phyloP scores from a whole-genome alignment of 129 eudicot species.

The carrot (Daucus carota) region DH1_v3.0 NC_030388.2:598001-598500 shows the following conservation, averaged over 20 bases:
- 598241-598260: slow-evolving; percentile 34
- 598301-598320: slow-evolving; percentile 73
- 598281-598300: slow-evolving; percentile 67
- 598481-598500: slow-evolving; percentile 28
- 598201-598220: slow-evolving; percentile 73
- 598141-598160: slow-evolving; percentile 75
- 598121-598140: slow-evolving; percentile 42
- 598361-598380: no score
- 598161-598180: slow-evolving; percentile 54
- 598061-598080: not conserved
- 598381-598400: not conserved
- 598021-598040: not conserved
- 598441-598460: not conserved
- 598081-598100: not conserved
- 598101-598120: not conserved
- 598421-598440: no score
- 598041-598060: not conserved
- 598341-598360: not conserved
- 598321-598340: slow-evolving; percentile 29
- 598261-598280: slow-evolving; percentile 53
- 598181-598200: slow-evolving; percentile 70
- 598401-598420: no score
- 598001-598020: not conserved
- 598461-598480: not conserved
- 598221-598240: slow-evolving; percentile 71